A percentile compares a stretch with the other conserved stretches of the same genome.
Conservation (phyloP, 805 yeast genomes). For the Kodamaea nitidulidarum region DNA sequence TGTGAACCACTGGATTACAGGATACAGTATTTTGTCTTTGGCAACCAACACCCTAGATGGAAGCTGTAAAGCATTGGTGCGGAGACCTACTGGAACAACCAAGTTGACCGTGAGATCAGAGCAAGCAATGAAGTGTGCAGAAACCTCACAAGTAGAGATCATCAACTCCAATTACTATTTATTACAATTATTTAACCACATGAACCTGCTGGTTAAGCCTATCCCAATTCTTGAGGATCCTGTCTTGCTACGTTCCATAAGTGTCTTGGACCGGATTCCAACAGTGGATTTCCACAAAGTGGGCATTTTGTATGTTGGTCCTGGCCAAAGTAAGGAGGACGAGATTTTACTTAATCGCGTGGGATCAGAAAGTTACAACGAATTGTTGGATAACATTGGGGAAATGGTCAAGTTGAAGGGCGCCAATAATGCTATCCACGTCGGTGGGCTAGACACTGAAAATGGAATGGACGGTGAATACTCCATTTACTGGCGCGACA, state of each 20-base stretch:
- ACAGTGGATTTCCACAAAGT: constrained; percentile 73
- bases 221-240: constrained; percentile 49
- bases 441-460: constrained; percentile 77
- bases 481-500: constrained; percentile 70
- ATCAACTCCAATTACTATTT: constrained; percentile 43
- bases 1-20: constrained; percentile 55
- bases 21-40: constrained; percentile 53
- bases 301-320: constrained; percentile 73
- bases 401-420: constrained; percentile 52
- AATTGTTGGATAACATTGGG: constrained; percentile 60
- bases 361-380: constrained; percentile 63
- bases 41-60: constrained; percentile 53
- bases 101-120: constrained; percentile 41
- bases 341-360: constrained; percentile 60
- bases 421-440: constrained; percentile 45
- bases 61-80: constrained; percentile 44
- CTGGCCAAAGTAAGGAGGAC: constrained; percentile 56
- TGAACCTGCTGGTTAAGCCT: constrained; percentile 49
- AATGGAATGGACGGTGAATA: constrained; percentile 70
- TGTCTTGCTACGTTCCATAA: constrained; percentile 45
- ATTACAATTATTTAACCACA: constrained; percentile 47
- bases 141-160: constrained; percentile 12
- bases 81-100: constrained; percentile 67
- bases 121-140: constrained; percentile 6
- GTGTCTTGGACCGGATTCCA: constrained; percentile 69